phyloP scores from a whole-genome alignment of 192 early-diverging fungal genomes.

The Entomortierella lignicola region DNA sequence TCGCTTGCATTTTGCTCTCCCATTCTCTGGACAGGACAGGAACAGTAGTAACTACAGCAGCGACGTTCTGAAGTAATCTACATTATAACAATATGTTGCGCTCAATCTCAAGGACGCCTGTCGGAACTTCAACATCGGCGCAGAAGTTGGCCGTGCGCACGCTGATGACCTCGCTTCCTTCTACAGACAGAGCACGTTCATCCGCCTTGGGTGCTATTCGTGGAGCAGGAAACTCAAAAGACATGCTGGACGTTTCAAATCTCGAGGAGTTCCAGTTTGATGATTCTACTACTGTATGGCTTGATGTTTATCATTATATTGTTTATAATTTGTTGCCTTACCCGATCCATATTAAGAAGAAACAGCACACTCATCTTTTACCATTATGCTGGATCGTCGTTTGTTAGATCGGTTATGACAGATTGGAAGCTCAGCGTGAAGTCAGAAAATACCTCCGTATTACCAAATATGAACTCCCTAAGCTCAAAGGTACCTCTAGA shows the following conservation, averaged over 20 bases:
- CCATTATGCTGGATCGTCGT: not conserved
- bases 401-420: constrained; percentile 55
- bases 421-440: constrained; percentile 61
- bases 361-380: not conserved
- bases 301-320: not conserved
- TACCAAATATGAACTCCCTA: constrained; percentile 68
- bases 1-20: no score
- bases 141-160: constrained; percentile 36
- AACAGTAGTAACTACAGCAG: not conserved
- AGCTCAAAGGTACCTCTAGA: constrained; percentile 58
- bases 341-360: not conserved
- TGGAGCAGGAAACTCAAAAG: constrained; percentile 36
- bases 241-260: constrained; percentile 60
- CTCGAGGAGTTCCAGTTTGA: constrained; percentile 66
- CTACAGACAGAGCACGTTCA: constrained; percentile 41
- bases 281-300: constrained; percentile 62
- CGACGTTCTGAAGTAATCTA: not conserved
- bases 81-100: constrained; percentile 27
- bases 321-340: not conserved
- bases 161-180: constrained; percentile 32
- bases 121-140: not conserved
- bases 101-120: constrained; percentile 47
- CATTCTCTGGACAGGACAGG: not conserved
- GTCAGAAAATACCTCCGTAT: constrained; percentile 69
- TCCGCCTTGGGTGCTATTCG: constrained; percentile 44